Base-by-base conservation (phyloP, 1,139 yeast species). In the Nadsonia starkeyi-henricii region DNA sequence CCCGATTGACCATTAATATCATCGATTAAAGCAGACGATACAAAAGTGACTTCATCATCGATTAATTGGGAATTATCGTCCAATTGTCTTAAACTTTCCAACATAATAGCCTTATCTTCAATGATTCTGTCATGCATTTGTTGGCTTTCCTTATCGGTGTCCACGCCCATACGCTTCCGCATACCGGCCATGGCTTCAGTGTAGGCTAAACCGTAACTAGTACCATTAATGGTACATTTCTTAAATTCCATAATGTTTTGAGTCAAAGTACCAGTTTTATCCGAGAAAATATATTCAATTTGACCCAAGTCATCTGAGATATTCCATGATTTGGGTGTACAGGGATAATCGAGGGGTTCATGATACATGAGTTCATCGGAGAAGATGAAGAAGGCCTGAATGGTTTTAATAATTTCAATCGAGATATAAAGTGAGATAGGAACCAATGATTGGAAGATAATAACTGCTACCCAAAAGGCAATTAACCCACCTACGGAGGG, bases 211-310 rank as follows among this genome's bases (percentile, higher is more conserved):
- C 98, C 98, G 60, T 91, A 91, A 12, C 85, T 77, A 49, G 79
- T 76, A 43, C 98, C 97, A 58, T 79, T 79, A 52, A 91, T 82
- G 1, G 96, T 79, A 63, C 95, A 85, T 64, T 91, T 91, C 59
- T 86, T 86, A 67, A 89, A 89, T 65, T 89, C 96, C 98, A 91
- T 91, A 42, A 89, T 85, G 62, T 91, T 91, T 64, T 89, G 97
- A 1, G 98, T 91, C 57, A 91, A 72, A 0, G 98, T 91, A 52
- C 98, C 98, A 0, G 98, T 91, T 66, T 91, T 91, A 67, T 91
- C 98, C 61, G 95, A 85, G 66, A 91, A 91, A 45, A 91, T 80
- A 62, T 89, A 91, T 64, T 91, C 97, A 58, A 91, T 84, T 66
- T 91, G 98, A 33, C 98, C 98, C 60, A 91, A 72, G 65, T 91